phyloP scores from a whole-genome alignment of 1,139 yeast species.

The Diutina rugosa region DNA sequence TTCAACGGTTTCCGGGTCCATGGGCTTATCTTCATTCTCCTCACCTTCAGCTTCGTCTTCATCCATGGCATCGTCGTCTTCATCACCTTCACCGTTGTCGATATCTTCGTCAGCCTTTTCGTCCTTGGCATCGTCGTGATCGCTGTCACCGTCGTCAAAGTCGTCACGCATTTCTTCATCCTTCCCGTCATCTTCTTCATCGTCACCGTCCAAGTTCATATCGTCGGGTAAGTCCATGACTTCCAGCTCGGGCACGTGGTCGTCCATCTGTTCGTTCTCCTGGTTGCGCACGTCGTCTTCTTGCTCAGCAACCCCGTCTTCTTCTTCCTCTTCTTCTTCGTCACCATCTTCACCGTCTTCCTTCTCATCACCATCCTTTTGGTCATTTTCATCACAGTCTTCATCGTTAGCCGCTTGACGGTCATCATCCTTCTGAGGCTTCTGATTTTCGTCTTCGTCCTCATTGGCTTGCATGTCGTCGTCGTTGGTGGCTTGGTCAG shows the following conservation, averaged over 20 bases:
- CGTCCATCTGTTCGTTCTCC: constrained; percentile 59
- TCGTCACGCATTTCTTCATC: constrained; percentile 18
- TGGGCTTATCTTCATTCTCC: constrained; percentile 11
- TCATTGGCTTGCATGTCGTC: constrained; percentile 58
- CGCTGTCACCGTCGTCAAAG: constrained; percentile 13
- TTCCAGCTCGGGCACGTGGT: constrained; percentile 68
- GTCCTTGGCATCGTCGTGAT: constrained; percentile 12
- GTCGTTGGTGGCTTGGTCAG: constrained; percentile 37
- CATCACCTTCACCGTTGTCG: constrained; percentile 4
- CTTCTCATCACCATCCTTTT: constrained; percentile 15
- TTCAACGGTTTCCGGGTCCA: constrained; percentile 13
- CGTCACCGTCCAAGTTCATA: constrained; percentile 62
- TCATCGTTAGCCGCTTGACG: constrained; percentile 17
- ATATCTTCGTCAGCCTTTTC: constrained; percentile 12
- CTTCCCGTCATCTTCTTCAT: constrained; percentile 38
- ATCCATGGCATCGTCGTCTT: background rate
- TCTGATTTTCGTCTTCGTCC: constrained; percentile 27
- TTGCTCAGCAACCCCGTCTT: constrained; percentile 65
- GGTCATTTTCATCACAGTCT: constrained; percentile 13
- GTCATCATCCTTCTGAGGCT: constrained; percentile 17
- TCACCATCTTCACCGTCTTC: constrained; percentile 20
- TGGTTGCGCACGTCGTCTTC: constrained; percentile 67
- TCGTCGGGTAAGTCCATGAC: constrained; percentile 80
- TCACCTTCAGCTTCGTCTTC: constrained; percentile 9
- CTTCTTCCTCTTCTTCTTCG: constrained; percentile 34